Evolutionary conservation across 768 basidiomycete genomes (phyloP), one percentile per base, ranked within the genome.

Genomic region (Serendipita sp.): DNA sequence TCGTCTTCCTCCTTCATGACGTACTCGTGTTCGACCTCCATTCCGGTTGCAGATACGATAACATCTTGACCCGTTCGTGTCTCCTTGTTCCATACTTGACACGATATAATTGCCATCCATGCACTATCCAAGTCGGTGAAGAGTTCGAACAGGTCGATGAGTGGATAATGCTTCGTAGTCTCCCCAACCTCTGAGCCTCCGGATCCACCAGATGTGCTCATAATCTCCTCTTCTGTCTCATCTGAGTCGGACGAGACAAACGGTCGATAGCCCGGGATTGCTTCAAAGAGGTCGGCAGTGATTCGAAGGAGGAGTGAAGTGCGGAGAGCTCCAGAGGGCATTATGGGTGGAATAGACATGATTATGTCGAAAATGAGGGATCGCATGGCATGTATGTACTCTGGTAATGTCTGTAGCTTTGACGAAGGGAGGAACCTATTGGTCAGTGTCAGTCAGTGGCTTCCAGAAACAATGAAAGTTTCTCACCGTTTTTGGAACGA

Each of bases 131-230:
- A 31, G 17, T 58, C 53, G 7, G 16, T n/a, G 17, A 58, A 31
- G 5, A 31, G 11, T 24, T 58, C 53, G 31, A 24, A 58, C 17
- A 58, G 24, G 22, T 58, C 53, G 53, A 58, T 24, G 11, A 58
- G 31, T 58, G 53, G 53, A 58, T 58, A 58, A 48, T 5, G 20
- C 26, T 48, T 48, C 20, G 20, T 7, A 20, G 45, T 65, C 78
- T 74, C 45, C 69, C 70, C 66, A 67, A 69, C 66, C 71, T 72
- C 30, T 70, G 69, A 61, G 72, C 74, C 69, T 75, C 74, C 61
- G 77, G 66, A 22, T 4, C 22, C n/a, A 7, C 53, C 53, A 22
- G 53, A 58, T n/a, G 53, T 58, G 31, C 53, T 58, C 53, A 58
- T 58, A 24, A 28, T 11, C 17, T 58, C 53, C 24, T 58, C 53